Conservation (phyloP, 352 stramenopile genomes). For the Stephanocyclus meneghinianus region DNA sequence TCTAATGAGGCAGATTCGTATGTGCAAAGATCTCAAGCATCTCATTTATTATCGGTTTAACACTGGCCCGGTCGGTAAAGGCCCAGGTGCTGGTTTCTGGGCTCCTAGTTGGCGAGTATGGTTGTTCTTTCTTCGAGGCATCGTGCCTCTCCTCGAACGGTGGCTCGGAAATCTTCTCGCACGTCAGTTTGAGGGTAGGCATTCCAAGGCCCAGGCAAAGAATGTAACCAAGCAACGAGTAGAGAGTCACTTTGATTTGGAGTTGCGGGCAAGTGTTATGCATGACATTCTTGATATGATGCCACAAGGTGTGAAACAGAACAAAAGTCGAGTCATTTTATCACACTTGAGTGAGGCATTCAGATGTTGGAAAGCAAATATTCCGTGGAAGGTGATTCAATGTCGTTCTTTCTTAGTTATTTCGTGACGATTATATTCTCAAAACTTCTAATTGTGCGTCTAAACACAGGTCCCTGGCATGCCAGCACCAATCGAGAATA, state of each 20-base stretch:
- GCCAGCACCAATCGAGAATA: conserved; percentile 98
- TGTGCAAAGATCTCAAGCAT: conserved; percentile 99
- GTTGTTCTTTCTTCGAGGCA: conserved; percentile 99
- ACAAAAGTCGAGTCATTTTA: conserved; percentile 98
- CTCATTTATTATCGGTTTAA: conserved; percentile 99
- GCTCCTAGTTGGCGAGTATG: conserved; percentile 98
- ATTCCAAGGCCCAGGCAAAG: conserved; percentile 98
- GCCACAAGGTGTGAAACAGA: conserved; percentile 98
- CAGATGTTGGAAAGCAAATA: conserved; percentile 96
- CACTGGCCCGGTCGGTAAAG: conserved; percentile 98
- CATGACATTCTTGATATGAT: conserved; percentile 99
- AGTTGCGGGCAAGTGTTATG: conserved; percentile 98
- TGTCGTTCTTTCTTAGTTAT: not conserved
- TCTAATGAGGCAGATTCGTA: conserved; percentile 87
- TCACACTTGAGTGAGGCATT: conserved; percentile 99
- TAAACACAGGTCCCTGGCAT: conserved; percentile 90
- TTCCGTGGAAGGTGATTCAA: conserved; percentile 93
- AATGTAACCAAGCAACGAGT: conserved; percentile 99
- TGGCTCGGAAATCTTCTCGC: conserved; percentile 99
- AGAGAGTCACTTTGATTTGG: conserved; percentile 99
- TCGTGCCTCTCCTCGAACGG: conserved; percentile 96
- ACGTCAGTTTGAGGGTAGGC: conserved; percentile 98
- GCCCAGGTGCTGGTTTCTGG: conserved; percentile 98
- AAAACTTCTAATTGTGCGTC: not conserved
- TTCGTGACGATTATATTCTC: not conserved